These are phyloP conservation scores for Diutina siamensis DNA, from an alignment of 1,139 yeast species.

Conservation along the genomic window DNA sequence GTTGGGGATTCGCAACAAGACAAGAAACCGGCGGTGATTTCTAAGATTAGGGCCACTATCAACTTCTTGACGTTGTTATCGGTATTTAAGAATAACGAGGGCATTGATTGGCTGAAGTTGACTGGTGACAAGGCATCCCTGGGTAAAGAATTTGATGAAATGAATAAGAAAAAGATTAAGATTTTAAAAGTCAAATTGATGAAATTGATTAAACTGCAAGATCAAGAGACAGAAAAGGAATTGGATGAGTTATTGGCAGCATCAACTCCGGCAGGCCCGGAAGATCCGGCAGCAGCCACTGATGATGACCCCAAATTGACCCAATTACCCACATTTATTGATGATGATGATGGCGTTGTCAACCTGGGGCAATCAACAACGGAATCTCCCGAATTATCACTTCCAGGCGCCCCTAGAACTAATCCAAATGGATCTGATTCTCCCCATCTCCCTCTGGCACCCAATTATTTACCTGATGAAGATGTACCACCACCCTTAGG, in stretches of 20 bases:
- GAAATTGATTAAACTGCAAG: conserved; percentile 18
- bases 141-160: conserved; percentile 17
- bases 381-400: neutral
- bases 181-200: conserved; percentile 30
- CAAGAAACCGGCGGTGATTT: conserved; percentile 14
- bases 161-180: conserved; percentile 26
- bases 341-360: neutral
- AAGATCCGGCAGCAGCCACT: neutral
- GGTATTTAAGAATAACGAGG: conserved; percentile 19
- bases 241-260: conserved; percentile 21
- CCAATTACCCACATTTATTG: neutral
- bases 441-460: neutral
- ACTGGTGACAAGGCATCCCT: conserved; percentile 22
- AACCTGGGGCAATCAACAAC: neutral
- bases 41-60: conserved; percentile 26
- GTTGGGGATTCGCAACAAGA: conserved; percentile 17
- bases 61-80: conserved; percentile 23
- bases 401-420: conserved; percentile 2
- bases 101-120: conserved; percentile 21
- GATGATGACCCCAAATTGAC: neutral
- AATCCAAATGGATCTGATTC: neutral
- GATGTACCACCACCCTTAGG: neutral
- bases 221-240: conserved; percentile 18
- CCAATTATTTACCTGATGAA: conserved; percentile 1
- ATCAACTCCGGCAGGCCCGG: neutral